Base-by-base conservation (phyloP, 2,329 filamentous ascomycete genomes). In the Chrysoporthe cubensis region DNA sequence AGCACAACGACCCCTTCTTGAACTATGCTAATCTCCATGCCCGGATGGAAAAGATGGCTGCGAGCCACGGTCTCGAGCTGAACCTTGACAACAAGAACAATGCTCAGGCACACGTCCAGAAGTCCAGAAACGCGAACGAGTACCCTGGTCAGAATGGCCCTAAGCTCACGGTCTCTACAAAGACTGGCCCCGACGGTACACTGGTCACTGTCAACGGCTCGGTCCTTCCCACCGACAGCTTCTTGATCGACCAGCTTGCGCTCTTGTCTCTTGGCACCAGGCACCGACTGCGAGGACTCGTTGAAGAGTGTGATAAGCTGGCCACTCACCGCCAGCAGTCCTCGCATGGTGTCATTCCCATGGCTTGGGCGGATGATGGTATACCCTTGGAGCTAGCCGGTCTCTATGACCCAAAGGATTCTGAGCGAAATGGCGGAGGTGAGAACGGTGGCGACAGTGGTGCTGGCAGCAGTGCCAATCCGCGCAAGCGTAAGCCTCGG, bases 241-340 rank as follows among this genome's bases (percentile, higher is more conserved):
- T 87, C 65, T 82, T 97, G 44, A 90, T 91, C 16, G 94, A 97
- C 70, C 91, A 97, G 72, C 80, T 97, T 57, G 91, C 92, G 37
- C 83, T 97, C 18, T 77, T 97, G 67, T 96, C 93, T 6, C 85
- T 97, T 66, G 92, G 92, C 21, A 90, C 93, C 11, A 93, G 95
- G 75, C 91, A 96, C 73, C 87, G 93, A 40, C 73, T 97, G 48
- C 86, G 92, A 64, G 87, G 89, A 14, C 80, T 97, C 42, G 76
- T 97, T 3, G 91, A 94, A 74, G 94, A 97, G 73, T 89, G 93
- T 13, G 87, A 89, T 65, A 85, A 85, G 11, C 80, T 97, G 58
- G 87, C 93, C 3, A 84, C 85, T 68, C 91, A 88, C 68, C 88
- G 95, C 65, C 91, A 92, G 75, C 88, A 86, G 69, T 92, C 91